Evolutionary conservation across 805 yeast genomes (phyloP), one percentile per base, ranked within the genome.

Genomic region (Wickerhamiella sergipiensis): DNA sequence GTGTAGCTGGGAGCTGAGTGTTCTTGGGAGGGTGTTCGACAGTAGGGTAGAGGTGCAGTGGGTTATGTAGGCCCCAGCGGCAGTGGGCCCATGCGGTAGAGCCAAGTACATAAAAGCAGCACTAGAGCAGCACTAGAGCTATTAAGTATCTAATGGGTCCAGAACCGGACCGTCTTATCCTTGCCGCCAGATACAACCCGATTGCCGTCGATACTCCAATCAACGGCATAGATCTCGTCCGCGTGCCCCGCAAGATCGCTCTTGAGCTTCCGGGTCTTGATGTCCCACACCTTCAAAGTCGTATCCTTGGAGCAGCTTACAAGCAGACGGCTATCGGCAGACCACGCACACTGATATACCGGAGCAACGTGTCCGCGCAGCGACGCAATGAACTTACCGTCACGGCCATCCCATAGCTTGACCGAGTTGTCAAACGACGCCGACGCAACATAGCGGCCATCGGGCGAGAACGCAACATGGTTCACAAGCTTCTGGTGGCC

Each of bases 361-460:
- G 97, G 87, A 0, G 97, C 96, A 52, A 92, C 98, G 65, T 92
- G 98, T 1, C 98, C 98, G 57, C 98, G 73, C 61, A 92, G 79
- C 0, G 97, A 87, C 5, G 95, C 79, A 26, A 92, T 67, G 57
- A 89, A 92, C 53, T 83, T 84, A 39, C 98, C 98, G 53, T 84
- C 83, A 57, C 85, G 70, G 13, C 97, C 97, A 64, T 90, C 96
- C 98, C 98, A 92, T 50, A 92, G 70, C 67, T 92, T 92, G 58
- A 92, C 81, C 1, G 95, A 86, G 65, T 92, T 92, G 65, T 92
- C 98, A 63, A 92, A 92, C 0, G 97, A 88, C 3, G 95, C 89
- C 4, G 95, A 85, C 0, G 90, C 95, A 47, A 92, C 76, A 58
- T 78, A 76, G 55, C 95, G 76, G 10, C 97, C 97, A 65, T 92